Percentiles rank a stretch among this genome's conserved stretches.
phyloP scores from a whole-genome alignment of 1,139 yeast species.

The Geotrichum carabidarum region DNA sequence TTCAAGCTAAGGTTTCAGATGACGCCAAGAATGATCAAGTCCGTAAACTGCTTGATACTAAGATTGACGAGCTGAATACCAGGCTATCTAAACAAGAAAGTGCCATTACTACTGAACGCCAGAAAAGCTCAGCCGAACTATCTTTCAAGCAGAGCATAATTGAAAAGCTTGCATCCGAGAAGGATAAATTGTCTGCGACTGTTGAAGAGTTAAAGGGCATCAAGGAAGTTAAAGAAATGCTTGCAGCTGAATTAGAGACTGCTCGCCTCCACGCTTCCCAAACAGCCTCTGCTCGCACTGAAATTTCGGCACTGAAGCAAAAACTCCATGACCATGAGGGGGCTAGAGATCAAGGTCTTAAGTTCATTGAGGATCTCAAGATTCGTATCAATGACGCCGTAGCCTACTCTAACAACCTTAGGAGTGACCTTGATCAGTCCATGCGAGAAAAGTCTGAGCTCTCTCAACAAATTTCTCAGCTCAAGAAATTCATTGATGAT shows the following conservation, averaged over 20 bases:
- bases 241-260: constrained; percentile 26
- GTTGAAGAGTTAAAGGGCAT: constrained; percentile 20
- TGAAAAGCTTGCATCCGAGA: constrained; percentile 25
- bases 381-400: constrained; percentile 18
- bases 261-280: constrained; percentile 26
- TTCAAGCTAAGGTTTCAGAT: constrained; percentile 31
- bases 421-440: constrained; percentile 15
- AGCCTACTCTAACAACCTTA: constrained; percentile 17
- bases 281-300: constrained; percentile 23
- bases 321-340: constrained; percentile 37
- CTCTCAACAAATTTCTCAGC: constrained; percentile 22
- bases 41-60: constrained; percentile 26
- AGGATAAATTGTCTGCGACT: constrained; percentile 22
- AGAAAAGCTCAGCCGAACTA: constrained; percentile 26
- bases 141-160: constrained; percentile 29
- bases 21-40: constrained; percentile 27
- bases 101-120: constrained; percentile 24
- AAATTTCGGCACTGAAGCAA: constrained; percentile 39
- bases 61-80: constrained; percentile 25
- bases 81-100: constrained; percentile 32
- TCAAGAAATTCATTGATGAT: constrained; percentile 26
- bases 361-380: constrained; percentile 17
- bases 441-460: constrained; percentile 17
- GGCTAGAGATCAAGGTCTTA: constrained; percentile 10
- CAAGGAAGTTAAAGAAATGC: constrained; percentile 24